Base-by-base conservation (phyloP, 352 stramenopile species). In the Phytophthora gonapodyides region DNA sequence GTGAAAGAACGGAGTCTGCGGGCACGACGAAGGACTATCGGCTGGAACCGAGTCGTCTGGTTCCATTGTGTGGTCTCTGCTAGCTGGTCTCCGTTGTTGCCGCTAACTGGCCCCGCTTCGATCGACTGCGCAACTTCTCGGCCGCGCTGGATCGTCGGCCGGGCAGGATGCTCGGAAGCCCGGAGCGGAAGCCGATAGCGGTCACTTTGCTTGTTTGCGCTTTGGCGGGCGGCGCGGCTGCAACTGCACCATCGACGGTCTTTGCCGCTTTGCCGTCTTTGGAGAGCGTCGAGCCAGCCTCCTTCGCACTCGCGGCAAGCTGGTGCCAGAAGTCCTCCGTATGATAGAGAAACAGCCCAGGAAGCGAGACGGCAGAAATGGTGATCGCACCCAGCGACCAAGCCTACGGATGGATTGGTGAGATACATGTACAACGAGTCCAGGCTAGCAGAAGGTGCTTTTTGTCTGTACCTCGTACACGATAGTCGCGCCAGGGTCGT, bases 321-420 rank as follows among this genome's bases (percentile, higher is more conserved):
- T 56, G 70, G 21, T 71, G 70, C 81, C 79, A 87, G 56, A 87
- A 85, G 5, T 84, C 61, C 38, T 89, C 76, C 1, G 57, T 75
- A 53, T 85, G 67, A 36, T 80, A 76, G 5, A 88, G 58, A 44
- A 84, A 42, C 10, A 90, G 48, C 16, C 64, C 57, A 1, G 71
- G 75, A 19, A 77, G 47, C 1, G 73, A 71, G 27, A 77, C 55
- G 3, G 68, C 48, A 1, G 73, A 76, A 16, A 90, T 65, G 1
- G 67, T 75, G 49, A 88, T 80, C n/a, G 58, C 64, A 6, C 79
- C 81, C 2, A 91, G 52, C 3, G 71, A 85, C 81, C 81, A 91
- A 15, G 71, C 59, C 79, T 88, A 27, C 24, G 24, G 24, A 27
- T 27, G 24, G 24, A 27, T 27, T 27, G 24, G 24, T 27, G 24